Evolutionary conservation across 139 green algal genomes (phyloP), one percentile per base, ranked within the genome.

Genomic region (Closterium sp.): DNA sequence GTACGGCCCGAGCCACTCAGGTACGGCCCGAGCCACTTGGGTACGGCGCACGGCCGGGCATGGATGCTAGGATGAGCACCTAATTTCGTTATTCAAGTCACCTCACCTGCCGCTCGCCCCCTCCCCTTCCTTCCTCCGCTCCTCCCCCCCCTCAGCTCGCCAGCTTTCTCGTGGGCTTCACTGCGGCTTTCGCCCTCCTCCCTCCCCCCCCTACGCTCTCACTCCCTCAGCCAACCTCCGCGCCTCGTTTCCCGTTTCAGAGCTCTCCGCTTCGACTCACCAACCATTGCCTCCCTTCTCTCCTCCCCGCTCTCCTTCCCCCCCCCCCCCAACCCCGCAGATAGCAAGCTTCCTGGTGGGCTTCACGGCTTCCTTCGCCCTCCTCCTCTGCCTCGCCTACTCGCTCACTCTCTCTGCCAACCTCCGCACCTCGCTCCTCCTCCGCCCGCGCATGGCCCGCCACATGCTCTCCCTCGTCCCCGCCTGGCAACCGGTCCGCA

Each of bases 401-500:
- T 66, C 36, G 21, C n/a, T 81, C 34, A 76, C 86, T 2, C 86
- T 89, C 36, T 31, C 31, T 1, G 36, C 34, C 36, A 66, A 66
- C 30, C 34, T 91, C 30, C 38, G 88, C 64, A 88, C 88, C 28
- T 91, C 88, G 9, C 88, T 91, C 1, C 30, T 86, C 33, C 88
- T 91, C 30, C 34, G 38, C 25, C 30, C 30, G 25, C 88, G 88
- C 34, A 0, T 92, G n/a, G 89, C 89, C 28, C 89, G 89, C 30
- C 33, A 38, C 88, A 89, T 91, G 33, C 25, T 89, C 35, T 0
- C 84, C 1, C 33, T 90, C 33, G 66, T 93, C 0, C n/a, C 25
- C 64, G 36, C 92, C 85, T 93, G 90, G 90, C 84, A 34, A 33
- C 23, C 55, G 30, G 90, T 93, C 21, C 25, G 30, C 30, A 38